A percentile compares a stretch with the other conserved stretches of the same genome.
Conservation (phyloP, 352 stramenopile genomes). For the Globisporangium orthogonon region DNA sequence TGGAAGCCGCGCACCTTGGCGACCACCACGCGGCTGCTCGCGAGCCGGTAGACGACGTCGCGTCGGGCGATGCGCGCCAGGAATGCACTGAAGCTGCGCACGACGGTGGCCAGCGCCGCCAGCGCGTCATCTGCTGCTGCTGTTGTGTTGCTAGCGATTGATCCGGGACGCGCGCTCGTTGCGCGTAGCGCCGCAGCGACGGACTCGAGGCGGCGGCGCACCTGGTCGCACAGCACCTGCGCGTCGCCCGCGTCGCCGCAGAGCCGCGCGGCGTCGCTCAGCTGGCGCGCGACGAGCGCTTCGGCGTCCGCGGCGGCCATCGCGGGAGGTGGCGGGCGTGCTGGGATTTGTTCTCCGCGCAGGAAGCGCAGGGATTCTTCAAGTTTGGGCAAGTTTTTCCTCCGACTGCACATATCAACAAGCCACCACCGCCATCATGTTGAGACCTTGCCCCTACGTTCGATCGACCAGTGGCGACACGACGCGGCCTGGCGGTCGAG, state of each 20-base stretch:
- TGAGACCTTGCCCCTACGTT: too few relatives aligned
- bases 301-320: too few relatives aligned
- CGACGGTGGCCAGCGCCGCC: background rate
- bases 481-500: too few relatives aligned
- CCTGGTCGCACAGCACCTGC: constrained; percentile 11
- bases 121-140: background rate
- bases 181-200: background rate
- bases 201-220: constrained; percentile 4
- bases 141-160: background rate
- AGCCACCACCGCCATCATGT: too few relatives aligned
- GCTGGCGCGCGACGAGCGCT: background rate
- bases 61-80: background rate
- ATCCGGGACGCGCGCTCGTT: background rate
- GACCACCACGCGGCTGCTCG: constrained; percentile 7
- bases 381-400: too few relatives aligned
- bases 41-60: constrained; percentile 1
- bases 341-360: too few relatives aligned
- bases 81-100: constrained; percentile 5
- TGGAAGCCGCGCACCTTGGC: constrained; percentile 2
- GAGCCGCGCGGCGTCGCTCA: background rate
- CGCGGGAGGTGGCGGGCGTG: too few relatives aligned
- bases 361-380: too few relatives aligned
- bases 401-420: too few relatives aligned
- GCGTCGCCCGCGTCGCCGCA: constrained; percentile 4
- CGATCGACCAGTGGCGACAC: too few relatives aligned